phyloP scores from a whole-genome alignment of 2,329 filamentous ascomycete genomes.

The Aspergillus sp. region DNA sequence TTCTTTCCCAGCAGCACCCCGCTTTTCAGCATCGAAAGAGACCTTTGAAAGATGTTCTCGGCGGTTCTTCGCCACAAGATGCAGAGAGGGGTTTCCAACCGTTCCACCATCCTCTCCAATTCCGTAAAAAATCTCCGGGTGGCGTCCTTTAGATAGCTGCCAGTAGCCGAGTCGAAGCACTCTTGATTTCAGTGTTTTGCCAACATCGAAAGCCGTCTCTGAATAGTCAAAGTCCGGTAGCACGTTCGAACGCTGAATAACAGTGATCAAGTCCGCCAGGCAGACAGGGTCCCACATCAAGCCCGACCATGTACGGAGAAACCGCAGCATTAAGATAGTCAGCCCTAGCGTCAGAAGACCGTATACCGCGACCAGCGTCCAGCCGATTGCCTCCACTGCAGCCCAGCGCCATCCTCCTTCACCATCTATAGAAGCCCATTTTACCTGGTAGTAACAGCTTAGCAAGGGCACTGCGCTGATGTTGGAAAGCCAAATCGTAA shows the following conservation, averaged over 20 bases:
- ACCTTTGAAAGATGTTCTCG: slow-evolving; percentile 39
- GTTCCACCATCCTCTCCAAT: slow-evolving; percentile 68
- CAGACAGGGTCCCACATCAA: slow-evolving; percentile 84
- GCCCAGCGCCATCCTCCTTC: slow-evolving; percentile 76
- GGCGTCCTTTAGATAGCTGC: slow-evolving; percentile 63
- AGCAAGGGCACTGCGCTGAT: slow-evolving; percentile 78
- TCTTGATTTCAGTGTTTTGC: slow-evolving; percentile 58
- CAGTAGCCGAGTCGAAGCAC: slow-evolving; percentile 84
- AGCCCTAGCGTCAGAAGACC: slow-evolving; percentile 65
- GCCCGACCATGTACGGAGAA: slow-evolving; percentile 70
- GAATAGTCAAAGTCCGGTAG: slow-evolving; percentile 72
- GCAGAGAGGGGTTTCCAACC: slow-evolving; percentile 50
- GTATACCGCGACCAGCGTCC: slow-evolving; percentile 78
- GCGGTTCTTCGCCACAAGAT: slow-evolving; percentile 34
- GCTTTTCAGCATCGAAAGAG: slow-evolving; percentile 44
- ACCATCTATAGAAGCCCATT: slow-evolving; percentile 63
- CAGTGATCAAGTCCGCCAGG: slow-evolving; percentile 76
- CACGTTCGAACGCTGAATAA: slow-evolving; percentile 80
- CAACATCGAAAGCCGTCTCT: slow-evolving; percentile 58
- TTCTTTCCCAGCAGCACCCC: slow-evolving; percentile 38
- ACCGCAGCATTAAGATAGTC: slow-evolving; percentile 65
- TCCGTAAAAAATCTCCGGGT: slow-evolving; percentile 74
- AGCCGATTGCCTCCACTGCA: slow-evolving; percentile 75
- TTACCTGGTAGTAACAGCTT: slow-evolving; percentile 73
- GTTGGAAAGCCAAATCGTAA: slow-evolving; percentile 76